Evolutionary conservation across 495 filamentous ascomycete genomes (phyloP).

Genomic region (Extremus antarcticus): DNA sequence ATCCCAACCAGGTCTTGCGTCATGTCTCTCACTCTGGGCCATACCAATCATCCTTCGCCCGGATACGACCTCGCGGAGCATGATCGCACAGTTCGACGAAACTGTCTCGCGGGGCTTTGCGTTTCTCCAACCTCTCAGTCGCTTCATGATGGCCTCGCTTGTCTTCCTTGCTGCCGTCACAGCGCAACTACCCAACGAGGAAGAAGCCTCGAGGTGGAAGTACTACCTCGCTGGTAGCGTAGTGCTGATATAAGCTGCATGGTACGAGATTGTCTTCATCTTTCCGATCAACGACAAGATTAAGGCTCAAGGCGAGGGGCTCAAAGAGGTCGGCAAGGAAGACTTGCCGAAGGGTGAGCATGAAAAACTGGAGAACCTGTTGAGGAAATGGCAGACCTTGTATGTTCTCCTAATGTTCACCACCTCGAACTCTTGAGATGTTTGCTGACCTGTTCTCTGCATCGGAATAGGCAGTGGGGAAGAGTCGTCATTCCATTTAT

Average conservation of each 20-base stretch:
- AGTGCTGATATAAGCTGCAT: not conserved
- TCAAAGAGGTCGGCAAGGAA: not conserved
- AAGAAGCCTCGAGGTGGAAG: not conserved
- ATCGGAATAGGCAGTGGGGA: too few relatives aligned
- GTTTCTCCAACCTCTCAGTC: conserved; percentile 3
- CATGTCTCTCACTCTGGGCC: conserved; percentile 3
- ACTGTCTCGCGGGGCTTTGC: not conserved
- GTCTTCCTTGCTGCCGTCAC: not conserved
- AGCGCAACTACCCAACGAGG: not conserved
- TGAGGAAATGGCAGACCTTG: not conserved
- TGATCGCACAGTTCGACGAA: not conserved
- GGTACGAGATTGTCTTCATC: conserved; percentile 3
- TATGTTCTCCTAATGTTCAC: too few relatives aligned
- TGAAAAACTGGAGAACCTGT: not conserved
- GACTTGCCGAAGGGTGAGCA: not conserved
- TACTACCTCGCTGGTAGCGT: not conserved
- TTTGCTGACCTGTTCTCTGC: too few relatives aligned
- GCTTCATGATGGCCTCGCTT: not conserved
- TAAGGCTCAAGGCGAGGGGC: not conserved
- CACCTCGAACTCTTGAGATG: too few relatives aligned
- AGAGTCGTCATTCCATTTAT: not conserved
- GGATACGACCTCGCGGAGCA: not conserved
- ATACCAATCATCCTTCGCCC: not conserved
- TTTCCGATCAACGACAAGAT: conserved; percentile 7
- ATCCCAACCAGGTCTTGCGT: conserved; percentile 1